Evolutionary conservation across 1,284 basidiomycete species (phyloP), one percentile per base, ranked within the genome.

Genomic region (Macrocybe sp.): DNA sequence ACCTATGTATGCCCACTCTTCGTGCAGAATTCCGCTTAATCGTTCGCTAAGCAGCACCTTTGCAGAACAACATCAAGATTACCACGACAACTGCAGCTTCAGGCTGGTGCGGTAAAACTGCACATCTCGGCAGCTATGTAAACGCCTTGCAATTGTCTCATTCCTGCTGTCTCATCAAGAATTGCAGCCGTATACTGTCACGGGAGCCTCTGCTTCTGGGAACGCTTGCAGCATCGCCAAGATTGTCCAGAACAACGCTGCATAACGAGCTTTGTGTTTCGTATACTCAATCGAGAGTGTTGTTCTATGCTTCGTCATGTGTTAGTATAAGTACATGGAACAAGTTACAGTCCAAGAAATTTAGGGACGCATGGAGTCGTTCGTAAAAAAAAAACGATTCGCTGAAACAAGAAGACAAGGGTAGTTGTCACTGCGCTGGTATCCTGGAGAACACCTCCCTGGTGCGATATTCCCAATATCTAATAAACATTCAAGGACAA

Each of bases 401-500:
- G 22, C 22, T 22, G 22, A 22, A 3, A 22, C 22, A 22, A 22
- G 22, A 22, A 3, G 22, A 22, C 4, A 4, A 22, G 22, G 22
- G 22, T 4, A 4, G 22, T 22, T 22, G 22, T 22, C 22, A 22
- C 4, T 22, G 22, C 22, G 22, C 22, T 3, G 22, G 22, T 22
- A 22, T 22, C 22, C 22, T 22, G 22, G 22, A 22, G 22, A 22
- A 22, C 22, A 22, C 37, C 32, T 47, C 45, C 28, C 30, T 32
- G 6, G 52, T 73, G 63, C 63, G 73, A 55, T 66, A 66, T 38
- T 67, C 61, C 64, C 63, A 64, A 54, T 66, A 65, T 63, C 64
- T 65, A 49, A 44, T 37, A 45, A 32, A 38, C 12, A 44, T 49
- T 47, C 51, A 61, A 45, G 45, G 49, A 47, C 41, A 37, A 37